Evolutionary conservation across 1,139 yeast genomes (phyloP).

Genomic region (Pichia sp.): DNA sequence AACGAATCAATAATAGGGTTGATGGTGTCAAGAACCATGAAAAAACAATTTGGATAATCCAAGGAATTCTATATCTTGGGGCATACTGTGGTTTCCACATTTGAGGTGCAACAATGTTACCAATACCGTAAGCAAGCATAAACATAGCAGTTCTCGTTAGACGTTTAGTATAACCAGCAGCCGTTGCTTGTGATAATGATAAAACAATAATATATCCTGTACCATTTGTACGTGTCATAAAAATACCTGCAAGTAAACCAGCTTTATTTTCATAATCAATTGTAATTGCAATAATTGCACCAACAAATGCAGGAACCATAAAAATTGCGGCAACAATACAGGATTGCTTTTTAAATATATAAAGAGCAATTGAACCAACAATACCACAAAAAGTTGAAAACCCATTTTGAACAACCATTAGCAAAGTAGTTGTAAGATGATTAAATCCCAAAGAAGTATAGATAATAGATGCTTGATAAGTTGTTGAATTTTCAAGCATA

Average conservation of each 20-base stretch:
- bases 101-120: conserved; percentile 42
- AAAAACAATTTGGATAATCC: conserved; percentile 48
- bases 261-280: conserved; percentile 36
- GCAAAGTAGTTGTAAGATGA: conserved; percentile 41
- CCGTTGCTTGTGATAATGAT: conserved; percentile 33
- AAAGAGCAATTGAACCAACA: conserved; percentile 16
- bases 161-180: conserved; percentile 38
- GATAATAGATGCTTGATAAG: conserved; percentile 37
- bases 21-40: conserved; percentile 39
- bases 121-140: conserved; percentile 35
- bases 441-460: conserved; percentile 31
- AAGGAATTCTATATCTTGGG: conserved; percentile 41
- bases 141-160: conserved; percentile 37
- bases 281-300: conserved; percentile 39
- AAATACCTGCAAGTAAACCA: conserved; percentile 38
- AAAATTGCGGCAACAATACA: conserved; percentile 35
- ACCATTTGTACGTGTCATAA: conserved; percentile 35
- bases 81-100: conserved; percentile 36
- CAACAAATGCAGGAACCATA: conserved; percentile 39
- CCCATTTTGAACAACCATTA: conserved; percentile 35
- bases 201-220: conserved; percentile 38
- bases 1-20: conserved; percentile 35
- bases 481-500: conserved; percentile 37
- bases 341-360: conserved; percentile 24
- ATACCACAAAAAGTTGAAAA: conserved; percentile 18